Evolutionary conservation across 306 rosid species (phyloP), one percentile per base, ranked within the genome.

Genomic region (Datisca glomerata): DNA sequence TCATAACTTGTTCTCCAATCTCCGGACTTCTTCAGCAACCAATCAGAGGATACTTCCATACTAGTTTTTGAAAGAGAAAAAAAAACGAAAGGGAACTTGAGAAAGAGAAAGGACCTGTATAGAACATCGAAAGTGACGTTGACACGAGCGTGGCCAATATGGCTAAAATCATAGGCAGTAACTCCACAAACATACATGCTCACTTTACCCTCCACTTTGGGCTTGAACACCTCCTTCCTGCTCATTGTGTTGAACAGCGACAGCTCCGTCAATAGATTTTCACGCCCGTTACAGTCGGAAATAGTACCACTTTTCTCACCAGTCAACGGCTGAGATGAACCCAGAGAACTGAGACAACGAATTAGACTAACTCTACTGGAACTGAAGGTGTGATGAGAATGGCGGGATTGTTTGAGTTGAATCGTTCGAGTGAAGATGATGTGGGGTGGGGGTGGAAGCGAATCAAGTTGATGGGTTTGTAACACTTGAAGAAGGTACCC

Each of bases 181-280:
- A 89, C 95, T 14, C 98, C 96, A 22, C 98, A 89, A 2, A 89
- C 98, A 32, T 89, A 89, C 96, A 84, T 89, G 43, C 93, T 87
- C 7, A 84, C 98, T 50, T 56, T 85, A 4, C 71, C 80, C 47
- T 78, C 84, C 6, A 73, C 61, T 69, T 84, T 89, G 24, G 98
- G 75, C 56, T 60, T 71, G 32, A 89, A 78, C 7, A 68, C 27
- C 45, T 80, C 78, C 67, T 70, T 73, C 53, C 67, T 79, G 43
- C 80, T 75, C 92, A 78, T 80, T 4, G 96, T 84, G 72, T 89
- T 84, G 72, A 79, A 60, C 9, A 89, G 50, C 84, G 84, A 89
- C 22, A 89, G 71, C 57, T 71, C 82, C 32, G 75, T 60, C 8
- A 60, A 55, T 1, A 71, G 42, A 24, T 4, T 60, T 18, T 33